Base-by-base conservation (phyloP, 176 grass and related monocot species). In the Hordeum marinum region DNA sequence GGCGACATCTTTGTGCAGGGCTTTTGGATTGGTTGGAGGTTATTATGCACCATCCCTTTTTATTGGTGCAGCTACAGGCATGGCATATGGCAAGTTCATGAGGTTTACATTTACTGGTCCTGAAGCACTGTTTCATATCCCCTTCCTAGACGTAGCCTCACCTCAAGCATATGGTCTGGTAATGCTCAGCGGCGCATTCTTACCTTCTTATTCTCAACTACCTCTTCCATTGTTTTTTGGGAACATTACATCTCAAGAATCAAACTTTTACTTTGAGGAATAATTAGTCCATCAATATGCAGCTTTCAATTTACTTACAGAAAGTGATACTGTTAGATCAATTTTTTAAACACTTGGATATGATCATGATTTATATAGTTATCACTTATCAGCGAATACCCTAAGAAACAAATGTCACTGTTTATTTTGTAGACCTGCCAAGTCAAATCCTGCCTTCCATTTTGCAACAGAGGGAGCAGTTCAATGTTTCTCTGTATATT, bases 111-210 rank as follows among this genome's bases (percentile, higher is more conserved):
- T 95, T 27, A 81, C 69, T 88, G 92, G 93, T 29, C 80, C 95
- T 32, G 82, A 77, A 85, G 75, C 89, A 75, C 71, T 93, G 85
- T 85, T 95, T 64, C 89, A 94, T 85, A 25, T 95, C 68, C 69
- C 89, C 0, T 54, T 95, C 39, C 75, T 98, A 76, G 93, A 98
- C 77, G 93, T 95, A 67, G 96, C 91, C 26, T 95, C 96, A 70
- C 96, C 96, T 87, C 96, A 98, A 95, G 96, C 93, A 85, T 95
- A 98, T 80, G 96, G 96, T 81, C 80, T 98, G 96, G 93, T 98
- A 91, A 90, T 83, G 40, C 58, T 34, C 12, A 71, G 41, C 35
- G 37, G 29, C 2, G 3, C 4, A 45, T 41, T 78, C 41, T 29
- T 50, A 40, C 66, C 15, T 78, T 34, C 13, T 43, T 40, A 25